Evolutionary conservation across 2,329 filamentous ascomycete genomes (phyloP).

Genomic region (Tolypocladium pustulatum): DNA sequence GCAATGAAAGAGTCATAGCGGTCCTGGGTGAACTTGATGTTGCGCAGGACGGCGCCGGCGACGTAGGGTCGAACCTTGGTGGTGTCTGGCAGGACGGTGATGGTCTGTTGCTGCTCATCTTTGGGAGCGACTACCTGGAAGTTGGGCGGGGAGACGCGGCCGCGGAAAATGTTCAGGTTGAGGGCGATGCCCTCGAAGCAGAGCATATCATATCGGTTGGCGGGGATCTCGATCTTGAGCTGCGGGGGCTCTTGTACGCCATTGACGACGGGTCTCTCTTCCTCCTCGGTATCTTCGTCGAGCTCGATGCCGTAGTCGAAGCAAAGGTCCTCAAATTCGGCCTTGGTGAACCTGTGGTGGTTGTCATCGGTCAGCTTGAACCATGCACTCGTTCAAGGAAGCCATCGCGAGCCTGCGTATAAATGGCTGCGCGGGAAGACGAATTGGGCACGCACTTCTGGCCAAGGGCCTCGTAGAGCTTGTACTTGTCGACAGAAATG

Average conservation of each 20-base stretch:
- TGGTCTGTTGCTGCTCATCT: constrained; percentile 63
- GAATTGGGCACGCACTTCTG: constrained; percentile 51
- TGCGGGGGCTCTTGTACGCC: constrained; percentile 80
- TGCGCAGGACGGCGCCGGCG: constrained; percentile 78
- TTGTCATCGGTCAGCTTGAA: constrained; percentile 9
- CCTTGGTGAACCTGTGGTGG: constrained; percentile 62
- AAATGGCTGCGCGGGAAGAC: constrained; percentile 9
- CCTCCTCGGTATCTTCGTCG: constrained; percentile 83
- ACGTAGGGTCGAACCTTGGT: constrained; percentile 75
- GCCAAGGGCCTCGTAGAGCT: constrained; percentile 85
- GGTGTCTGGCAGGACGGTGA: constrained; percentile 70
- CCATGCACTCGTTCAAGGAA: constrained; percentile 1
- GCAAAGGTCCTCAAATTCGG: constrained; percentile 94
- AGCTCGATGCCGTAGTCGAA: constrained; percentile 98
- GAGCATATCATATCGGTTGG: constrained; percentile 89
- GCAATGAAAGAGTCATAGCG: constrained; percentile 96
- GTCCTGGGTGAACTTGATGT: constrained; percentile 83
- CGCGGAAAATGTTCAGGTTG: constrained; percentile 92
- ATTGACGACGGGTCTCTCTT: constrained; percentile 62
- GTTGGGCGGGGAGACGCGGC: constrained; percentile 63
- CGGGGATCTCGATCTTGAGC: constrained; percentile 95
- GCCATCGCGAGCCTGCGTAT: constrained; percentile 8
- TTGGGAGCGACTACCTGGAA: constrained; percentile 66
- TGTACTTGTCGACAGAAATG: constrained; percentile 92
- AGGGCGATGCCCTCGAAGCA: constrained; percentile 95